phyloP scores from a whole-genome alignment of 2,329 filamentous ascomycete genomes.

The Magnaporthiopsis poae region DNA sequence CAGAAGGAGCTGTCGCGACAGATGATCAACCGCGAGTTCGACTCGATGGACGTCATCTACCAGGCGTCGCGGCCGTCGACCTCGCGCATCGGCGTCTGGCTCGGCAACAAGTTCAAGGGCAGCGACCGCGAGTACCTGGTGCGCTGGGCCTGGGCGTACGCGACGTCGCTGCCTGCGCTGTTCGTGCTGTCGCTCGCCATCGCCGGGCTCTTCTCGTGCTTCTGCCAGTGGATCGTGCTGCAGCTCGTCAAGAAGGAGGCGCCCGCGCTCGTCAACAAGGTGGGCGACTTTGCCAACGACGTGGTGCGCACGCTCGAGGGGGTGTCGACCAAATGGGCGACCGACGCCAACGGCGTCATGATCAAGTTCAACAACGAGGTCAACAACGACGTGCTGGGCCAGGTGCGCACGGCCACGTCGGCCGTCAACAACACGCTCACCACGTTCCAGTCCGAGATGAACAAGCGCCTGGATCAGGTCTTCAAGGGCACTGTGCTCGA shows the following conservation, averaged over 20 bases:
- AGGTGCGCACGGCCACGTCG: constrained; percentile 73
- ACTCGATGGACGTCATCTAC: constrained; percentile 81
- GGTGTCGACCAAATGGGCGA: constrained; percentile 67
- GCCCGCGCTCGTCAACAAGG: constrained; percentile 62
- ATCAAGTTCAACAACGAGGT: constrained; percentile 46
- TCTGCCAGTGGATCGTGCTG: constrained; percentile 75
- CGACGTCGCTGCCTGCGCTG: constrained; percentile 74
- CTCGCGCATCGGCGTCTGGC: constrained; percentile 42
- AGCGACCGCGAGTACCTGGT: constrained; percentile 59
- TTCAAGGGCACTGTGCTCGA: constrained; percentile 77
- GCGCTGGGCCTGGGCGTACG: constrained; percentile 78
- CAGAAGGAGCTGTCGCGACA: constrained; percentile 62
- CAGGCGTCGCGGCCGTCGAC: constrained; percentile 73
- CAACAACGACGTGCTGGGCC: constrained; percentile 76
- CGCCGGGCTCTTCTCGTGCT: constrained; percentile 70
- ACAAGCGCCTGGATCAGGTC: constrained; percentile 59
- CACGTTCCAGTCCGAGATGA: constrained; percentile 68
- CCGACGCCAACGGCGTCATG: constrained; percentile 65
- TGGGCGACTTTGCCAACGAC: constrained; percentile 68
- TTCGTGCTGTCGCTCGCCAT: constrained; percentile 76
- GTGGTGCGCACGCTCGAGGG: constrained; percentile 64
- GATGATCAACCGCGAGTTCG: constrained; percentile 53
- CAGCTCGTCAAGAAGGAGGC: constrained; percentile 63
- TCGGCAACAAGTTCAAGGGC: constrained; percentile 5
- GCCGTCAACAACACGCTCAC: constrained; percentile 82